A percentile compares a stretch with the other conserved stretches of the same genome.
Evolutionary conservation across 2,329 filamentous ascomycete genomes (phyloP).

Genomic region (Trichoderma harzianum): DNA sequence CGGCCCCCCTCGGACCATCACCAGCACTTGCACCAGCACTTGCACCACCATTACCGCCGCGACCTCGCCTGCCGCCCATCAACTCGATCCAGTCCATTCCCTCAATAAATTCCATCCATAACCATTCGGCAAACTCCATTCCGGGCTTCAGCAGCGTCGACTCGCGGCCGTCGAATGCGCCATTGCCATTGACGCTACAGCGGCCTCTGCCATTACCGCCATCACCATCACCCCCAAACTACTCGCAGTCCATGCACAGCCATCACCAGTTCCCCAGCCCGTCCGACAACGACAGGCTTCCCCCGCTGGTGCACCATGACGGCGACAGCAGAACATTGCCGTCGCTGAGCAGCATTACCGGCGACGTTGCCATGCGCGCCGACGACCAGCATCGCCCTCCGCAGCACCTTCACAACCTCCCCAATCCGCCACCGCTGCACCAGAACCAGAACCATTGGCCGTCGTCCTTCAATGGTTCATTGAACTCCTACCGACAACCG

Average conservation of each 20-base stretch:
- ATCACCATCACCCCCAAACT: not conserved
- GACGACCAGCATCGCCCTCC: slow-evolving; percentile 15
- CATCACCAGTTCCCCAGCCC: slow-evolving; percentile 14
- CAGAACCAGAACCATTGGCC: slow-evolving; percentile 41
- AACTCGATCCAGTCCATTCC: not conserved
- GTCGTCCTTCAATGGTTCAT: slow-evolving; percentile 18
- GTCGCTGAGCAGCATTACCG: slow-evolving; percentile 36
- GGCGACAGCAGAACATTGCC: slow-evolving; percentile 32
- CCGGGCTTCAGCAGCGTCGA: not conserved
- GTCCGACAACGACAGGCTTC: slow-evolving; percentile 18
- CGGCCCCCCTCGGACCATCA: slow-evolving; percentile 12
- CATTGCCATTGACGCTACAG: not conserved
- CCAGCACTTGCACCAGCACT: not conserved
- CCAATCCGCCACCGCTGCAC: slow-evolving; percentile 19
- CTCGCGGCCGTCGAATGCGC: not conserved
- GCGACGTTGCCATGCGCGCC: slow-evolving; percentile 27
- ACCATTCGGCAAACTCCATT: not conserved
- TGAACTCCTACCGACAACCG: slow-evolving; percentile 42
- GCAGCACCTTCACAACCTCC: not conserved
- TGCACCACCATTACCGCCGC: slow-evolving; percentile 9
- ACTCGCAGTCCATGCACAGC: slow-evolving; percentile 14
- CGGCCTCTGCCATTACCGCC: not conserved
- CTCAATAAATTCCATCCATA: not conserved
- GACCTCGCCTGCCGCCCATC: slow-evolving; percentile 10
- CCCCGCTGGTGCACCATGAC: slow-evolving; percentile 30